Conservation (phyloP, 768 basidiomycete species). For the Sporobolomyces pararoseus region DNA sequence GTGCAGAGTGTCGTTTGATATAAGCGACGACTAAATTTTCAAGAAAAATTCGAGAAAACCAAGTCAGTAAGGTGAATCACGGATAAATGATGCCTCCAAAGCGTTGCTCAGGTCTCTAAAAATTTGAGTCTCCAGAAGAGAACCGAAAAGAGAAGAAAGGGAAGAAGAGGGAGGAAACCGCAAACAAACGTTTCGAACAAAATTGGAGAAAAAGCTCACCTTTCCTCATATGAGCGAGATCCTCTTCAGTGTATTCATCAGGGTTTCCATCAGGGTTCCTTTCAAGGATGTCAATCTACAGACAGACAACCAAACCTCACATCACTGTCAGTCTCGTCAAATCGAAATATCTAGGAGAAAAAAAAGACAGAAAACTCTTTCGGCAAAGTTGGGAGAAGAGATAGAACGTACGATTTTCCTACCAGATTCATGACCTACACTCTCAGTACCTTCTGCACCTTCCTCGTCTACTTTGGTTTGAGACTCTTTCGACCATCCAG, state of each 20-base stretch:
- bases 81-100: too few species aligned
- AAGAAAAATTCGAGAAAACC: background rate
- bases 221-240: slow-evolving; percentile 50
- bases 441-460: slow-evolving; percentile 41
- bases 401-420: slow-evolving; percentile 48
- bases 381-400: too few species aligned
- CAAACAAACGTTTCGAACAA: too few species aligned
- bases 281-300: slow-evolving; percentile 48
- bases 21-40: slow-evolving; percentile 47
- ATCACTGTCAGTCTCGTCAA: too few species aligned
- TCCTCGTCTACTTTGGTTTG: slow-evolving; percentile 44
- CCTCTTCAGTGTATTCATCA: slow-evolving; percentile 50
- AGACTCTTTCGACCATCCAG: slow-evolving; percentile 45
- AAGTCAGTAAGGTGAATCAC: too few species aligned
- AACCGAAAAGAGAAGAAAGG: too few species aligned
- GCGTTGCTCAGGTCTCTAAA: too few species aligned
- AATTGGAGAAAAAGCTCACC: background rate
- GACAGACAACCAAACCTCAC: too few species aligned
- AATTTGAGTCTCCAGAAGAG: too few species aligned
- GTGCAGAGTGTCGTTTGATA: slow-evolving; percentile 50
- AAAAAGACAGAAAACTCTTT: too few species aligned
- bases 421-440: slow-evolving; percentile 44
- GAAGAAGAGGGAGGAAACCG: too few species aligned
- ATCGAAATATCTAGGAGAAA: too few species aligned
- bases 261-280: slow-evolving; percentile 49